These are phyloP conservation scores for Luffa aegyptiaca DNA, from an alignment of 306 rosid species.

Conservation along the genomic window DNA sequence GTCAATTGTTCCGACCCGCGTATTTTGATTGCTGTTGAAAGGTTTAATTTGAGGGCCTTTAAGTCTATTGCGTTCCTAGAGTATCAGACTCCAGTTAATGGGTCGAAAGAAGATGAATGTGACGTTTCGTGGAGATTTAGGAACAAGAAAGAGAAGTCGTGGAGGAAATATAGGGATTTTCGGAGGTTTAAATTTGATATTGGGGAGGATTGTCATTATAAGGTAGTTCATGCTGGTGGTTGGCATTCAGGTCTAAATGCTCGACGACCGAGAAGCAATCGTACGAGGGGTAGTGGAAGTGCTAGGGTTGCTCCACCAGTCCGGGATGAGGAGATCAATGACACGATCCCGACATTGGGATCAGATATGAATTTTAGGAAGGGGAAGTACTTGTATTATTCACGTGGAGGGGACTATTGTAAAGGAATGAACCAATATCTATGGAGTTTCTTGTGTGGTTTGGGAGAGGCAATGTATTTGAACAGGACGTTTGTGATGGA, in stretches of 20 bases:
- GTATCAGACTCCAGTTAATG: slow-evolving; percentile 63
- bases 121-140: slow-evolving; percentile 87
- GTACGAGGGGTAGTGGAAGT: slow-evolving; percentile 9
- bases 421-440: slow-evolving; percentile 92
- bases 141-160: slow-evolving; percentile 79
- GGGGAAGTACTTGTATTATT: slow-evolving; percentile 88
- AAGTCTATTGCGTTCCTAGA: slow-evolving; percentile 70
- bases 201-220: slow-evolving; percentile 52
- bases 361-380: slow-evolving; percentile 62
- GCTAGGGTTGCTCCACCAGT: slow-evolving; percentile 4
- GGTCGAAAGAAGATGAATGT: slow-evolving; percentile 63
- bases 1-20: slow-evolving; percentile 83
- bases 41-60: slow-evolving; percentile 59
- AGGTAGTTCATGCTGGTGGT: slow-evolving; percentile 60
- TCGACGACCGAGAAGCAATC: slow-evolving; percentile 29
- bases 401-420: slow-evolving; percentile 94
- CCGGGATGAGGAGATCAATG: slow-evolving; percentile 83
- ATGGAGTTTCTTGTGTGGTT: slow-evolving; percentile 97
- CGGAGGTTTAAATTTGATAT: slow-evolving; percentile 50
- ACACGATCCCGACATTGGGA: slow-evolving; percentile 78
- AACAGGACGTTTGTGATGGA: slow-evolving; percentile 95
- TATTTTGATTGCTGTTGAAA: slow-evolving; percentile 47
- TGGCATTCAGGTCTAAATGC: slow-evolving; percentile 95
- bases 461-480: slow-evolving; percentile 94
- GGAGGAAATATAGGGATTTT: slow-evolving; percentile 95